phyloP scores from a whole-genome alignment of 352 stramenopile genomes.

The Peronospora farinosa region DNA sequence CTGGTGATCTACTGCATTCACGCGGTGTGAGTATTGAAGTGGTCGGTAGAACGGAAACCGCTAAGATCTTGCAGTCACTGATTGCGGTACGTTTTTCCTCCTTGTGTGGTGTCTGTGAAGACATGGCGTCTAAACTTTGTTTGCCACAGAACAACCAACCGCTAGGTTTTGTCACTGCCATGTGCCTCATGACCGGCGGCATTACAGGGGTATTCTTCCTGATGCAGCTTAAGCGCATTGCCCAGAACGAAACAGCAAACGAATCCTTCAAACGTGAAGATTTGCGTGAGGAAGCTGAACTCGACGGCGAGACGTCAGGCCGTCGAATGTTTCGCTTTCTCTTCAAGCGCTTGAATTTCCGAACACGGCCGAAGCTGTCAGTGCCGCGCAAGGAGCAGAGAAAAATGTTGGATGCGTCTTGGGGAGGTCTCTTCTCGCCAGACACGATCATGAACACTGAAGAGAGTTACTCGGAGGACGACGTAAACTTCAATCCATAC shows the following conservation, averaged over 20 bases:
- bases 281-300: conserved; percentile 47
- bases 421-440: conserved; percentile 64
- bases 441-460: conserved; percentile 74
- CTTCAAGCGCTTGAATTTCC: conserved; percentile 36
- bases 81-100: conserved; percentile 34
- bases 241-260: conserved; percentile 67
- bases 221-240: conserved; percentile 68
- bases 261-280: conserved; percentile 82
- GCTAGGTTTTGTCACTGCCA: conserved; percentile 60
- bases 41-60: conserved; percentile 23
- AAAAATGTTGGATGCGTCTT: conserved; percentile 61
- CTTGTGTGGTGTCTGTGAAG: not conserved
- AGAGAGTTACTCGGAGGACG: conserved; percentile 54
- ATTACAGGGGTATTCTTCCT: conserved; percentile 69
- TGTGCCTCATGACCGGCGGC: conserved; percentile 51
- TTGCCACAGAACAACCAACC: conserved; percentile 46
- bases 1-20: conserved; percentile 29
- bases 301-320: conserved; percentile 39
- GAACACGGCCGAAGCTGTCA: conserved; percentile 20
- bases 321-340: conserved; percentile 42
- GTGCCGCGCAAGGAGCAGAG: conserved; percentile 34
- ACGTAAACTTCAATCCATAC: conserved; percentile 80
- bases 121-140: conserved; percentile 1
- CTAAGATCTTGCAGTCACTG: conserved; percentile 45
- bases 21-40: conserved; percentile 14